Base-by-base conservation (phyloP, 805 yeast genomes). In the Lipomyces yamanashiensis region DNA sequence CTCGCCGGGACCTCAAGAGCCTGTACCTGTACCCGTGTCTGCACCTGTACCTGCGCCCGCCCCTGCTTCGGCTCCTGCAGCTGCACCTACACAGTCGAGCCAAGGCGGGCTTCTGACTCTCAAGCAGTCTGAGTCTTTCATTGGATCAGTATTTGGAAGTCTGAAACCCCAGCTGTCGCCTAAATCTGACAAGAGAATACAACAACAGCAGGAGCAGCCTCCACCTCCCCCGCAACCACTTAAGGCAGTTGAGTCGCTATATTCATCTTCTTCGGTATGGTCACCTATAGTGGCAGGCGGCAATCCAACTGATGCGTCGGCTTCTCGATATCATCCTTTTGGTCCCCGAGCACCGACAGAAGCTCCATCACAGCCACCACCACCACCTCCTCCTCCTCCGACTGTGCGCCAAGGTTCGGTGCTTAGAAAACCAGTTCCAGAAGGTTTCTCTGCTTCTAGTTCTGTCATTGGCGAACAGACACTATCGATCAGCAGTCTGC, bases 391-490 rank as follows among this genome's bases (percentile, higher is more conserved):
- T 15, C n/a, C 47, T 40, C 15, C 40, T 15, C 37, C 37, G 21
- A 34, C 57, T 8, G 57, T 41, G 7, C 36, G 48, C 7, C 13
- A 48, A 2, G 9, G 28, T 12, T 40, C 57, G 19, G 57, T 53
- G 36, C n/a, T 41, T 40, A 21, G 57, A 40, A 53, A 53, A 17
- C 57, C 57, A 9, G 57, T 53, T 4, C 57, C 57, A 2, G 52
- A 23, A 15, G 45, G 36, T 52, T 51, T 23, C 10, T 23, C 41
- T 7, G 17, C 43, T 7, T 15, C 39, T 7, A 49, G 41, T 28
- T 28, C 48, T n/a, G 9, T 39, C 1, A 41, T 28, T 53, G 34
- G 34, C n/a, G 34, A 28, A 28, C 28, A 28, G 28, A 28, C 28
- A 28, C 28, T 21, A 2, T 9, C 50, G 21, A 12, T 21, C 19